Evolutionary conservation across 148 eudicot species (phyloP).

Genomic region (Vaccinium darrowii): DNA sequence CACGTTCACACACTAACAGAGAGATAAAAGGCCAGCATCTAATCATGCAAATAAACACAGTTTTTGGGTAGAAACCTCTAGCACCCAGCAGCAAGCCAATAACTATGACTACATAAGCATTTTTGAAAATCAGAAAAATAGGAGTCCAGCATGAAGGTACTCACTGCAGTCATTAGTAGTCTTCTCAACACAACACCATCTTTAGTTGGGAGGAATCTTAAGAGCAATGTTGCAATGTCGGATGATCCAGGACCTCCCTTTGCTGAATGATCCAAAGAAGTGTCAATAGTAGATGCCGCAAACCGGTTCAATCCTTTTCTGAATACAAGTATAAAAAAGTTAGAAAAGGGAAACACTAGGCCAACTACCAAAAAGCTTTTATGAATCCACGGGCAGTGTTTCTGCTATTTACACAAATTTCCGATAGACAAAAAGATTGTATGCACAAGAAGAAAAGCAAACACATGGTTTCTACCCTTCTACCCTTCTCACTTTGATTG

Average conservation of each 20-base stretch:
- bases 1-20: constrained; percentile 7
- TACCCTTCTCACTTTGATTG: not conserved
- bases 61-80: not conserved
- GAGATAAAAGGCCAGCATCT: not conserved
- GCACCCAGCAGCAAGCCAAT: not conserved
- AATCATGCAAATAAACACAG: not conserved
- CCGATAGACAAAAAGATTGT: not conserved
- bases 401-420: not conserved
- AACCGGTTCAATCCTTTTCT: constrained; percentile 57
- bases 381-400: constrained; percentile 4
- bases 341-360: not conserved
- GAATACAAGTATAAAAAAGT: constrained; percentile 16
- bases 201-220: constrained; percentile 64
- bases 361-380: not conserved
- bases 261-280: constrained; percentile 31
- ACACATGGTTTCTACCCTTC: not conserved
- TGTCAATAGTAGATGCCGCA: constrained; percentile 28
- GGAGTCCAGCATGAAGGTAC: constrained; percentile 25
- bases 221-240: constrained; percentile 56
- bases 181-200: constrained; percentile 83
- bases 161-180: constrained; percentile 85
- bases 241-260: constrained; percentile 34
- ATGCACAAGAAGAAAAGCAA: not conserved
- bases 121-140: not conserved
- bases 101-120: not conserved